A percentile compares a stretch with the other conserved stretches of the same genome.
Evolutionary conservation across 2,329 filamentous ascomycete genomes (phyloP).

Genomic region (Aspergillus amoenus): DNA sequence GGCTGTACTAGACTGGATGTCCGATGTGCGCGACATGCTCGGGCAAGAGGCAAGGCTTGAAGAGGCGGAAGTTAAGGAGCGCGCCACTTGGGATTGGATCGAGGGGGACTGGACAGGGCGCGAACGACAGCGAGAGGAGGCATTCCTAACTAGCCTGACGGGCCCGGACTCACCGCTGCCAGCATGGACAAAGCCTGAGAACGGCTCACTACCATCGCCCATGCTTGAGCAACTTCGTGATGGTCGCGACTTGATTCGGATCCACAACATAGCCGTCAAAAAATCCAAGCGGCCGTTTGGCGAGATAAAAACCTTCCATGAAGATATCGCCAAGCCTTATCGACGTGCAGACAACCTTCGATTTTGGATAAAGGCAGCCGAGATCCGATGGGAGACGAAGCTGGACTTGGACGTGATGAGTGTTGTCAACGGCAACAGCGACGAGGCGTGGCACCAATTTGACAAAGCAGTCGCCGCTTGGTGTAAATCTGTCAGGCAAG

Average conservation of each 20-base stretch:
- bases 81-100: constrained; percentile 78
- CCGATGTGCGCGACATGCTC: constrained; percentile 73
- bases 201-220: constrained; percentile 52
- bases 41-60: constrained; percentile 75
- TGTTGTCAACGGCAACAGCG: constrained; percentile 71
- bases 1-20: constrained; percentile 77
- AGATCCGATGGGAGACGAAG: constrained; percentile 87
- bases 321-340: constrained; percentile 93
- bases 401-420: constrained; percentile 82
- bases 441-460: constrained; percentile 73
- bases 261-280: constrained; percentile 86
- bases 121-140: constrained; percentile 75
- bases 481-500: constrained; percentile 78
- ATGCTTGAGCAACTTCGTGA: constrained; percentile 75
- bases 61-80: constrained; percentile 68
- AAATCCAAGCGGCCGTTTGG: constrained; percentile 86
- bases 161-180: constrained; percentile 60
- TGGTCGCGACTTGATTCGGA: constrained; percentile 75
- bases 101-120: constrained; percentile 72
- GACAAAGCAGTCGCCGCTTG: constrained; percentile 80
- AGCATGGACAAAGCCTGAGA: constrained; percentile 63
- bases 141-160: constrained; percentile 76
- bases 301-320: constrained; percentile 82
- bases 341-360: constrained; percentile 89
- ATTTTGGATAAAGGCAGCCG: constrained; percentile 94